Percentiles rank a stretch among this genome's conserved stretches.
phyloP scores from a whole-genome alignment of 2,329 filamentous ascomycete genomes.

The Fusarium euwallaceae region DNA sequence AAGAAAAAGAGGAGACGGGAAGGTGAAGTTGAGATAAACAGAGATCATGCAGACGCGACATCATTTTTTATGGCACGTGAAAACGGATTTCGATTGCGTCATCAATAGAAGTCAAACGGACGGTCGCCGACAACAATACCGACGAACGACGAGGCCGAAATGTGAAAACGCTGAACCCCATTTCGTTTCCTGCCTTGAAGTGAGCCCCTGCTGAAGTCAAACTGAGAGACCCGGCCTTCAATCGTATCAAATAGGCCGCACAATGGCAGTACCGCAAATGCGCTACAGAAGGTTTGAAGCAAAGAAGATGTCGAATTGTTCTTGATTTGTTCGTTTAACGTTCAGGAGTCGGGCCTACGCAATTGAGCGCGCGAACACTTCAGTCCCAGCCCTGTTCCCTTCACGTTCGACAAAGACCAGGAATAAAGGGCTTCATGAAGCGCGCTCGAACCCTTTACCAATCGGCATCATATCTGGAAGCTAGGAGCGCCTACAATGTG shows the following conservation, averaged over 20 bases:
- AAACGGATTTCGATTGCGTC: background rate
- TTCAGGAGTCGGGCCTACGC: background rate
- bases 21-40: background rate
- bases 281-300: accelerated
- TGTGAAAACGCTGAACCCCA: background rate
- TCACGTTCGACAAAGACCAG: background rate
- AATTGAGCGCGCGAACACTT: background rate
- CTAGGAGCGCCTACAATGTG: background rate
- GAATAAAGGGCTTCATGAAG: background rate
- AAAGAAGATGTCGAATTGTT: background rate
- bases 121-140: background rate
- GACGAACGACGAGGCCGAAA: background rate
- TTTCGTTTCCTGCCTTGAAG: background rate
- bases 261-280: background rate
- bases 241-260: background rate
- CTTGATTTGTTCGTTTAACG: background rate
- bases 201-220: background rate
- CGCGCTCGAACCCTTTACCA: background rate
- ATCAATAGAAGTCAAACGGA: background rate
- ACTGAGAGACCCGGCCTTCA: background rate
- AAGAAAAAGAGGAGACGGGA: background rate
- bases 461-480: background rate
- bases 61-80: background rate
- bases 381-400: background rate
- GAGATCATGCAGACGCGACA: background rate